These are phyloP conservation scores for Vaccinium corymbosum DNA, from an alignment of 148 eudicot genomes.

Conservation along the genomic window DNA sequence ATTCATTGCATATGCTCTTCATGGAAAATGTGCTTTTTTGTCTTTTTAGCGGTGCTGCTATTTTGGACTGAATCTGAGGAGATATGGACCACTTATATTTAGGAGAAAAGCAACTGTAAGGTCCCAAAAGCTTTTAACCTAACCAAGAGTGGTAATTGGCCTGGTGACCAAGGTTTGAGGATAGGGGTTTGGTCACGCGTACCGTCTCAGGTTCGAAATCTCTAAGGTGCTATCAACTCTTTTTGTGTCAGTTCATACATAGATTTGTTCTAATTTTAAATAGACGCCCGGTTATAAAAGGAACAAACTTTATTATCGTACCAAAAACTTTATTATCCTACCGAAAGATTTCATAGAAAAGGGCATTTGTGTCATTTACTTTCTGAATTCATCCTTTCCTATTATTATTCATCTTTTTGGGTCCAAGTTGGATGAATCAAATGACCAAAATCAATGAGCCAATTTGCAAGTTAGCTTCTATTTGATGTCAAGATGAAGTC, in stretches of 20 bases:
- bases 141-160: no score
- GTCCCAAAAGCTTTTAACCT: neutral
- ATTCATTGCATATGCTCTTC: neutral
- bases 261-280: no score
- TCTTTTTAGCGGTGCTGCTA: neutral
- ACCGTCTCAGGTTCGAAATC: no score
- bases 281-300: no score
- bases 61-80: neutral
- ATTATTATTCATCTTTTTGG: neutral
- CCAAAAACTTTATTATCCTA: neutral
- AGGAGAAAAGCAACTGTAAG: neutral
- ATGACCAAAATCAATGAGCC: neutral
- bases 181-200: no score
- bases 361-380: neutral
- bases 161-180: no score
- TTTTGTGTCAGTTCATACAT: no score
- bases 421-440: slow-evolving; percentile 2
- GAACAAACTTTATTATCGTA: neutral
- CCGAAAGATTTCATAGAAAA: neutral
- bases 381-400: neutral
- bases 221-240: no score
- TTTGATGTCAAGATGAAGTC: neutral
- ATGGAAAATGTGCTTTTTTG: neutral
- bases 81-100: neutral
- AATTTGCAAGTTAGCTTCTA: neutral